Percentiles rank a stretch among this genome's conserved stretches.
Evolutionary conservation across 73 alveolate genomes (phyloP).

Genomic region (Tetrahymena borealis): DNA sequence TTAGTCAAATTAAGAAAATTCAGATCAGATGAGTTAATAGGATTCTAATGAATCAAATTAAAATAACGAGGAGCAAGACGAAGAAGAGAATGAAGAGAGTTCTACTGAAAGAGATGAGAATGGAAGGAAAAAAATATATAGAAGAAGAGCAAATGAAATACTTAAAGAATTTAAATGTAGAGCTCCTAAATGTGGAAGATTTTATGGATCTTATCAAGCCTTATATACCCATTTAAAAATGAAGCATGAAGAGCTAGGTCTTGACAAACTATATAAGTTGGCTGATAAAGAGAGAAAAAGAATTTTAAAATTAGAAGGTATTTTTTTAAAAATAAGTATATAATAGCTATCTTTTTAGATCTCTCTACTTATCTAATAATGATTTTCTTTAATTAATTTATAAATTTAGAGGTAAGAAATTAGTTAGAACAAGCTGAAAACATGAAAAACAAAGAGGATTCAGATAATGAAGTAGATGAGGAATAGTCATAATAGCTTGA

Average conservation of each 20-base stretch:
- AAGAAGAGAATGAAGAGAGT: neutral
- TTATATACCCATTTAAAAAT: neutral
- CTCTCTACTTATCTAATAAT: neutral
- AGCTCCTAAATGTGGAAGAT: neutral
- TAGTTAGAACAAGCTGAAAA: too few species aligned
- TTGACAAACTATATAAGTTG: neutral
- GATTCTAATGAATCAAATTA: neutral
- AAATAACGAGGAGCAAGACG: neutral
- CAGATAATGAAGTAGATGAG: neutral
- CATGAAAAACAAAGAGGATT: neutral
- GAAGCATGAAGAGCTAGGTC: neutral
- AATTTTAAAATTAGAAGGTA: neutral
- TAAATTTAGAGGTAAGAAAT: neutral
- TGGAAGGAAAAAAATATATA: neutral
- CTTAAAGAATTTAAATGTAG: neutral
- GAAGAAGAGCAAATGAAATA: neutral
- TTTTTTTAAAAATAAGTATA: neutral
- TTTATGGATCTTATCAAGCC: neutral
- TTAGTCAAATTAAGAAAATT: neutral
- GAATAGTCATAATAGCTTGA: neutral
- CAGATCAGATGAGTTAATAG: neutral
- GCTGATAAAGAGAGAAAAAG: conserved; percentile 1
- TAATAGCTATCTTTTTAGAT: neutral
- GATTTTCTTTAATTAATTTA: neutral
- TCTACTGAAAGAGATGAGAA: neutral